Evolutionary conservation across 768 basidiomycete species (phyloP).

Genomic region (Cyclocybe cylindracea): DNA sequence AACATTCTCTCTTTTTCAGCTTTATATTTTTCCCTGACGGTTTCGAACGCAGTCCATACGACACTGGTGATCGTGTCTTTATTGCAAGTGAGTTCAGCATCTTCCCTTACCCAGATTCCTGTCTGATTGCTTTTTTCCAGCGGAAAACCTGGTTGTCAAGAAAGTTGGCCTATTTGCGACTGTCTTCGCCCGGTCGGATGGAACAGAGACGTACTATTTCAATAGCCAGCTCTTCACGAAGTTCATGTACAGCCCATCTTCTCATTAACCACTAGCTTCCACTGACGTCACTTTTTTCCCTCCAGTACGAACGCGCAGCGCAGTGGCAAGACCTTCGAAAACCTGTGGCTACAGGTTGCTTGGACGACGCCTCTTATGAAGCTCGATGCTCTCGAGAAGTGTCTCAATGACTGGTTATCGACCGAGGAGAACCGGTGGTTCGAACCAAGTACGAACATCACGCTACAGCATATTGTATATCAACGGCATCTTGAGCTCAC

Average conservation of each 20-base stretch:
- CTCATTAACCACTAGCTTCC: background rate
- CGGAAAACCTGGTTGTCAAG: constrained; percentile 74
- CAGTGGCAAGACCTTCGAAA: constrained; percentile 75
- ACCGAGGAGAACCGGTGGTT: constrained; percentile 84
- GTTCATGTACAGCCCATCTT: constrained; percentile 57
- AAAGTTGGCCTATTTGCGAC: constrained; percentile 84
- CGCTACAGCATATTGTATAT: constrained; percentile 61
- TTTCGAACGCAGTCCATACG: constrained; percentile 57
- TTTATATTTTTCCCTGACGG: constrained; percentile 2
- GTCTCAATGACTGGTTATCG: constrained; percentile 72
- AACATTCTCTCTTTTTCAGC: constrained; percentile 25
- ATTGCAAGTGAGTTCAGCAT: constrained; percentile 50
- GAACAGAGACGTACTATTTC: constrained; percentile 80
- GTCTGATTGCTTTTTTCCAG: constrained; percentile 25
- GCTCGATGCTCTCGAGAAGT: constrained; percentile 66
- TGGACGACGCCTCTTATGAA: constrained; percentile 77
- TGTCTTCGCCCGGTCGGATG: constrained; percentile 69
- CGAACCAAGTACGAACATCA: constrained; percentile 64
- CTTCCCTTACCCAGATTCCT: background rate
- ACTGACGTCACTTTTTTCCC: background rate
- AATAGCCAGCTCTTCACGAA: constrained; percentile 75
- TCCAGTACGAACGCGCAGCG: constrained; percentile 70
- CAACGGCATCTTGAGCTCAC: constrained; percentile 71
- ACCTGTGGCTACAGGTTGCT: constrained; percentile 66
- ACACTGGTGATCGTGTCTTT: constrained; percentile 82